Evolutionary conservation across 2,329 filamentous ascomycete genomes (phyloP).

Genomic region (Cladosporium sp.): DNA sequence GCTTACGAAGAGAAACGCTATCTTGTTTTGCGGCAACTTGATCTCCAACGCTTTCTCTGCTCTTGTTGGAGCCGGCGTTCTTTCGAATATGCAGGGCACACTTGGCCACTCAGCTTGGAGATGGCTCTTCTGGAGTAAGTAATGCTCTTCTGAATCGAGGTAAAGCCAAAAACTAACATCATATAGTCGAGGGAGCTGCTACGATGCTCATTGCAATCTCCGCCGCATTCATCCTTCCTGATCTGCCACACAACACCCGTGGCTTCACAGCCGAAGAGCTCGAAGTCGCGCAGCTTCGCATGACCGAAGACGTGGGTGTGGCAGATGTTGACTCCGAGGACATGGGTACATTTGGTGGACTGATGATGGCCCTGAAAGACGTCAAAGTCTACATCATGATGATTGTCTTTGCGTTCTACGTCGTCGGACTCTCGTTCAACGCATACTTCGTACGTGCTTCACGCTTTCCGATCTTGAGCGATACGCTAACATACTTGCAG

Average conservation of each 20-base stretch:
- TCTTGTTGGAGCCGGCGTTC: constrained; percentile 48
- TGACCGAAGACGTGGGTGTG: constrained; percentile 36
- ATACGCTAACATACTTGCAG: constrained; percentile 32
- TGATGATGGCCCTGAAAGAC: constrained; percentile 38
- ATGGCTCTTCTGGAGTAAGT: constrained; percentile 20
- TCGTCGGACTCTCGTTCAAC: constrained; percentile 28
- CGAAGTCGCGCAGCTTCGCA: constrained; percentile 42
- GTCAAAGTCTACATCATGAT: constrained; percentile 43
- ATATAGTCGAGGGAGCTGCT: constrained; percentile 68
- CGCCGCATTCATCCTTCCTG: constrained; percentile 63
- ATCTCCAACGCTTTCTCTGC: constrained; percentile 55
- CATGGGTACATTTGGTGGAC: constrained; percentile 41
- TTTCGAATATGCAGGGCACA: constrained; percentile 20
- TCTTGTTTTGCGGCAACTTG: constrained; percentile 54
- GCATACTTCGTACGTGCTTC: constrained; percentile 20
- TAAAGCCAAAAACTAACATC: constrained; percentile 39
- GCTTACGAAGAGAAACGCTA: constrained; percentile 51
- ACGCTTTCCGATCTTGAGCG: constrained; percentile 21
- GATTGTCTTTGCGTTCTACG: constrained; percentile 41
- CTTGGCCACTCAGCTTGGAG: constrained; percentile 16
- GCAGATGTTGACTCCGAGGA: constrained; percentile 34
- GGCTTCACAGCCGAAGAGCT: constrained; percentile 50
- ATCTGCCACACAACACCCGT: constrained; percentile 55
- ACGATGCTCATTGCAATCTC: constrained; percentile 61
- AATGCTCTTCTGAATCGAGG: too few relatives aligned